Conservation (phyloP, 306 rosid species). For the Morella rubra region DNA sequence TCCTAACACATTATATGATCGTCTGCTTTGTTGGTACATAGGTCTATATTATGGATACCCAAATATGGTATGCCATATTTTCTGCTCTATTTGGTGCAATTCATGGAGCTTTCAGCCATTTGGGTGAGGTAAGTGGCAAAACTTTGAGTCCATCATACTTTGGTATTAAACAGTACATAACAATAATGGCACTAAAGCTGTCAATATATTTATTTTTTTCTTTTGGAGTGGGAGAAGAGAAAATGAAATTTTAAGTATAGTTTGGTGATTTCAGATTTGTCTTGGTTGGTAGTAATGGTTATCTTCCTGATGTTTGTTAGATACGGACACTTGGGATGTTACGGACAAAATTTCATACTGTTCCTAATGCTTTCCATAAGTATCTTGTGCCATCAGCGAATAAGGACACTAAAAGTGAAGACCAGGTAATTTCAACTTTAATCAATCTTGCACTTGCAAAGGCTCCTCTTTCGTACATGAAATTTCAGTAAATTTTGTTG, state of each 20-base stretch:
- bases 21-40: conserved; percentile 39
- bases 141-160: background rate
- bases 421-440: conserved; percentile 33
- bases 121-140: conserved; percentile 86
- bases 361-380: conserved; percentile 68
- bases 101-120: conserved; percentile 91
- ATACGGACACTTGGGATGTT: conserved; percentile 99
- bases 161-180: background rate
- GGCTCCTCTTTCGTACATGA: conserved; percentile 23
- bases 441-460: background rate
- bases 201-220: too few species aligned
- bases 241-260: too few species aligned
- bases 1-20: conserved; percentile 13
- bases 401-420: conserved; percentile 25
- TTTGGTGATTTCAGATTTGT: conserved; percentile 11
- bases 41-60: conserved; percentile 98
- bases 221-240: background rate
- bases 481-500: background rate
- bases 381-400: conserved; percentile 64
- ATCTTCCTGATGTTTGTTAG: conserved; percentile 44
- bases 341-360: conserved; percentile 77
- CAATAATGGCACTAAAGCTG: background rate
- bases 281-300: conserved; percentile 14
- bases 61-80: conserved; percentile 97
- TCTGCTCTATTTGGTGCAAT: conserved; percentile 90